Base-by-base conservation (phyloP, 83 land plant genomes). In the Diphasiastrum complanatum region DNA sequence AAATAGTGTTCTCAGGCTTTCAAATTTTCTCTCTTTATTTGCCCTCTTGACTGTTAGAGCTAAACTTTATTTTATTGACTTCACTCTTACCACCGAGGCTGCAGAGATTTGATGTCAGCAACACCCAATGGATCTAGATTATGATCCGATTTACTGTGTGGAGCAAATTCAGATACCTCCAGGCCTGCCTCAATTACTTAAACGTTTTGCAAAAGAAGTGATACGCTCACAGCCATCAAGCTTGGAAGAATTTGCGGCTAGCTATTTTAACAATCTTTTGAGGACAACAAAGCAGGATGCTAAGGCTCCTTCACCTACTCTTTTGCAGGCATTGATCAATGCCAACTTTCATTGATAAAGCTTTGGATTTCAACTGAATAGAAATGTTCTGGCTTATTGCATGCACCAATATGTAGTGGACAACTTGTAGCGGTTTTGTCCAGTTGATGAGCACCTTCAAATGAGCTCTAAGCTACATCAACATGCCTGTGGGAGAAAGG, bases 81-180 rank as follows among this genome's bases (percentile, higher is more conserved):
- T n/a, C n/a, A n/a, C n/a, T n/a, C n/a, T n/a, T n/a, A n/a, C n/a
- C n/a, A n/a, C n/a, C n/a, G n/a, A n/a, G n/a, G n/a, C n/a, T n/a
- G n/a, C n/a, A n/a, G n/a, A n/a, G n/a, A n/a, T n/a, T n/a, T n/a
- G n/a, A n/a, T n/a, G n/a, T n/a, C n/a, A n/a, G n/a, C n/a, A n/a
- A n/a, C n/a, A n/a, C n/a, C n/a, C n/a, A n/a, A n/a, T n/a, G n/a
- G n/a, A n/a, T n/a, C 48, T 75, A 6, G 73, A 75, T 48, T 70
- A 70, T 34, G 68, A 75, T 31, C 78, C 78, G 6, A 63, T 75
- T 5, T 75, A 75, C 47, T 75, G 78, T 56, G 78, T 75, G 12
- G 78, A 75, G 61, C 78, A 75, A 56, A 75, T 75, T 19, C 66
- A 62, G 50, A 71, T 75, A 14, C 78, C 78, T 22, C 66, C 51